Evolutionary conservation across 2,329 filamentous ascomycete genomes (phyloP).

Genomic region (Colletotrichum camelliae): DNA sequence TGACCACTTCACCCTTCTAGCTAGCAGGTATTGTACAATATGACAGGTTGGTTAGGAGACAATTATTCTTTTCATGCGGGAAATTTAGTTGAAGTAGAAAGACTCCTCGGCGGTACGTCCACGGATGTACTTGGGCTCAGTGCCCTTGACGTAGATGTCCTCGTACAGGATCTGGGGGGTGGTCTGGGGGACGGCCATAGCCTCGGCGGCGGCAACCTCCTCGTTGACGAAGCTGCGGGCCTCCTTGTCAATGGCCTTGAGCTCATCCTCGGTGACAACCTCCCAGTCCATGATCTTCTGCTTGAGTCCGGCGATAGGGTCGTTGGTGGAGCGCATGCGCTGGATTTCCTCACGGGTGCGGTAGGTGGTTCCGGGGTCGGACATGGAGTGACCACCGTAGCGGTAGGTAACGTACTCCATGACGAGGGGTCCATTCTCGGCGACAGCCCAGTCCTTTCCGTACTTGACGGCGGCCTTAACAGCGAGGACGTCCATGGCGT

Average conservation of each 20-base stretch:
- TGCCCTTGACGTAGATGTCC: slow-evolving; percentile 92
- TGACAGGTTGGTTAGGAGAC: slow-evolving; percentile 20
- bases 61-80: slow-evolving; percentile 15
- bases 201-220: slow-evolving; percentile 90
- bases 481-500: slow-evolving; percentile 98
- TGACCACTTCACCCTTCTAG: slow-evolving; percentile 23
- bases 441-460: slow-evolving; percentile 84
- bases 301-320: slow-evolving; percentile 97
- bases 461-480: slow-evolving; percentile 96
- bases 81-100: slow-evolving; percentile 76
- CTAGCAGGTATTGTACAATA: slow-evolving; percentile 27
- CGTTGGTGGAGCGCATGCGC: slow-evolving; percentile 98
- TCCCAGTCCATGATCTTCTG: slow-evolving; percentile 97
- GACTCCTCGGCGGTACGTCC: slow-evolving; percentile 92
- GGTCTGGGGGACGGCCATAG: slow-evolving; percentile 80
- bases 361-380: slow-evolving; percentile 98
- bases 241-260: slow-evolving; percentile 96
- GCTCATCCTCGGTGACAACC: slow-evolving; percentile 89
- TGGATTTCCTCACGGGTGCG: slow-evolving; percentile 99
- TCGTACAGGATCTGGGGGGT: slow-evolving; percentile 88
- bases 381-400: slow-evolving; percentile 99
- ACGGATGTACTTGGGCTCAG: slow-evolving; percentile 86
- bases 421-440: slow-evolving; percentile 90
- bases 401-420: slow-evolving; percentile 99
- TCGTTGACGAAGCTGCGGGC: slow-evolving; percentile 84